Conservation (phyloP, 2,329 filamentous ascomycete genomes). For the Fusarium hostae region DNA sequence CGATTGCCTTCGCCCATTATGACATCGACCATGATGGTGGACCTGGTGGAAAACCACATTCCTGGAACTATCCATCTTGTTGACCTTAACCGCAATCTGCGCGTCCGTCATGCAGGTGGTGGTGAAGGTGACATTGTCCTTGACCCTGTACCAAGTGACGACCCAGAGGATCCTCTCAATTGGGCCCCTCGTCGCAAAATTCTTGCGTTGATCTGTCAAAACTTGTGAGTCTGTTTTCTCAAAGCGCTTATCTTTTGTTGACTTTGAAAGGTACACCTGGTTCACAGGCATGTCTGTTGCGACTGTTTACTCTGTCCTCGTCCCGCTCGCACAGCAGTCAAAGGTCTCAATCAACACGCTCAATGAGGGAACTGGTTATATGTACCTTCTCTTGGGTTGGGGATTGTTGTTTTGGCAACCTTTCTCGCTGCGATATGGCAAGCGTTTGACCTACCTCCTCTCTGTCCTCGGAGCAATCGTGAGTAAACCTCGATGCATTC, state of each 20-base stretch:
- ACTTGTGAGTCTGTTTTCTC: conserved; percentile 38
- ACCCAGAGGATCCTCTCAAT: conserved; percentile 65
- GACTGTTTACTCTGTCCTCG: conserved; percentile 53
- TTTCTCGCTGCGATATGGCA: conserved; percentile 58
- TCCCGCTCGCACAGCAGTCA: conserved; percentile 49
- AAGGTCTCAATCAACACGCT: conserved; percentile 49
- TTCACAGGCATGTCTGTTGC: conserved; percentile 55
- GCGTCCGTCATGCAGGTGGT: conserved; percentile 47
- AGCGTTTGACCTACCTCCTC: conserved; percentile 51
- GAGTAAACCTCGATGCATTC: not conserved
- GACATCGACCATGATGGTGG: not conserved
- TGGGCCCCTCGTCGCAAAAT: conserved; percentile 52
- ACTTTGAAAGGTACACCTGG: conserved; percentile 48
- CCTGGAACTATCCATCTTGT: conserved; percentile 57
- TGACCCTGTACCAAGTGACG: conserved; percentile 60
- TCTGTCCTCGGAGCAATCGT: conserved; percentile 50
- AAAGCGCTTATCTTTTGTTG: not conserved
- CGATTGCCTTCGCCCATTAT: not conserved
- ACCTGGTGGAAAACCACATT: conserved; percentile 15
- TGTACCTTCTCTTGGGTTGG: conserved; percentile 59
- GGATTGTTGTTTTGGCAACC: conserved; percentile 60
- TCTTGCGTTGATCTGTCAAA: conserved; percentile 44
- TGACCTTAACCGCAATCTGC: conserved; percentile 50
- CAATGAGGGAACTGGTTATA: conserved; percentile 54
- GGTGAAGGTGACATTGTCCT: conserved; percentile 58